Base-by-base conservation (phyloP, 768 basidiomycete genomes). In the Clitopilus passeckerianus region DNA sequence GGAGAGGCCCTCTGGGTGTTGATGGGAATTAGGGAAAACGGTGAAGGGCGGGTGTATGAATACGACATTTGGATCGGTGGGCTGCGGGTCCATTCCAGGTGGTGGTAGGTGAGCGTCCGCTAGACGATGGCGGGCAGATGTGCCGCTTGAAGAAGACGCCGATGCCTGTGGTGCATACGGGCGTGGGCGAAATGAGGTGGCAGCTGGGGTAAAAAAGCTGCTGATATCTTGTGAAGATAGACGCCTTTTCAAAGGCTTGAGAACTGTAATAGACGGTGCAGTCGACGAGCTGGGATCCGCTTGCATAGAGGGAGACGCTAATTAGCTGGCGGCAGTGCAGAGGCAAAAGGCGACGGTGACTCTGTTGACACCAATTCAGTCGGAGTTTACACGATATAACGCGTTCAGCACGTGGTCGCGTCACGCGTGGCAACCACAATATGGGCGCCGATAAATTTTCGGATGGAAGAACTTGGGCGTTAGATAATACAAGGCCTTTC, bases 31-130 rank as follows among this genome's bases (percentile, higher is more conserved):
- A 1, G 90, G 90, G 67, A 91, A 91, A 33, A 74, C 67, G 53
- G 73, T 76, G 71, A 91, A 92, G 8, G 91, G 91, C 0, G 89
- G 87, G 64, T 83, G 89, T 34, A 93, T 81, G 71, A 93, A 90
- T 59, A 88, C 65, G 50, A 84, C 80, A 57, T 75, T 79, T 20
- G 84, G 82, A 65, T 93, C 91, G n/a, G 78, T 77, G 5, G 79
- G 80, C 12, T 80, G 79, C 0, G 90, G 90, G 66, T 92, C 90
- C 81, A 85, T 83, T 61, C 80, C 77, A 22, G 79, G 77, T 15
- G 83, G 71, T 34, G 82, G 79, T 3, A 81, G 67, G 58, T 82
- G 73, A 6, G 76, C 59, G n/a, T 77, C 78, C 56, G 76, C 68
- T n/a, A 72, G 60, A 57, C 74, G 75, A 1, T 68, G 58, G 20